Evolutionary conservation across 208 protist genomes (phyloP).

Genomic region (Sergeia podlipaevii): DNA sequence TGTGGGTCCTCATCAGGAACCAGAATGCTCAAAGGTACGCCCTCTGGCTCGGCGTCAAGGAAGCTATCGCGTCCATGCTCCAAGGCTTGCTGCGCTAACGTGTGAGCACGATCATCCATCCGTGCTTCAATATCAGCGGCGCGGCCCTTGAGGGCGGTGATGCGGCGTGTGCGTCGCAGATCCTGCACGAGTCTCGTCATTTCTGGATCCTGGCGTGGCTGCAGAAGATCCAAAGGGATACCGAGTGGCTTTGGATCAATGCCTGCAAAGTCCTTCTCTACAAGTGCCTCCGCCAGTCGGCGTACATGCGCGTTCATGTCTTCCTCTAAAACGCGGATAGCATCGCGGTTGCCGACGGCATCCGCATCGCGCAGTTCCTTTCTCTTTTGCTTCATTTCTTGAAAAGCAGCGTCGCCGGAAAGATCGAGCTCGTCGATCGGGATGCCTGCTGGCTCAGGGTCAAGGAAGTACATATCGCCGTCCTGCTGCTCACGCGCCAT

Average conservation of each 20-base stretch:
- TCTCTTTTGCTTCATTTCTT: constrained; percentile 35
- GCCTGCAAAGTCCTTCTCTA: constrained; percentile 45
- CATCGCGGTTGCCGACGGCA: constrained; percentile 48
- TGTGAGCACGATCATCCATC: constrained; percentile 37
- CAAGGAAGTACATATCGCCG: constrained; percentile 80
- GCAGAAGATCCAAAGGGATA: constrained; percentile 59
- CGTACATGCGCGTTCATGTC: constrained; percentile 49
- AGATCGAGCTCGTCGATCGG: constrained; percentile 32
- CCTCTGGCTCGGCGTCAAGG: constrained; percentile 45
- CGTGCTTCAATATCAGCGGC: constrained; percentile 30
- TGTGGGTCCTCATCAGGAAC: constrained; percentile 43
- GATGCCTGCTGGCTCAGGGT: constrained; percentile 42
- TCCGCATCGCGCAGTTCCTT: constrained; percentile 36
- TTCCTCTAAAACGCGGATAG: constrained; percentile 38
- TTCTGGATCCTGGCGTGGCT: constrained; percentile 42
- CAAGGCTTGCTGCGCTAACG: constrained; percentile 37
- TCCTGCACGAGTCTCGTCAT: constrained; percentile 35
- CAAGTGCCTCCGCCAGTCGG: constrained; percentile 36
- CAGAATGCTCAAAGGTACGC: constrained; percentile 48
- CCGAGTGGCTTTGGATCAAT: constrained; percentile 53
- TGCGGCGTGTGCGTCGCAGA: constrained; percentile 29
- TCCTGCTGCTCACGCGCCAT: constrained; percentile 53
- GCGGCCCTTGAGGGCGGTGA: constrained; percentile 23
- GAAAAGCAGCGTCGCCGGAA: constrained; percentile 39
- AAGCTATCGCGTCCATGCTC: constrained; percentile 48